Base-by-base conservation (phyloP, 768 basidiomycete genomes). In the Mycena metata region DNA sequence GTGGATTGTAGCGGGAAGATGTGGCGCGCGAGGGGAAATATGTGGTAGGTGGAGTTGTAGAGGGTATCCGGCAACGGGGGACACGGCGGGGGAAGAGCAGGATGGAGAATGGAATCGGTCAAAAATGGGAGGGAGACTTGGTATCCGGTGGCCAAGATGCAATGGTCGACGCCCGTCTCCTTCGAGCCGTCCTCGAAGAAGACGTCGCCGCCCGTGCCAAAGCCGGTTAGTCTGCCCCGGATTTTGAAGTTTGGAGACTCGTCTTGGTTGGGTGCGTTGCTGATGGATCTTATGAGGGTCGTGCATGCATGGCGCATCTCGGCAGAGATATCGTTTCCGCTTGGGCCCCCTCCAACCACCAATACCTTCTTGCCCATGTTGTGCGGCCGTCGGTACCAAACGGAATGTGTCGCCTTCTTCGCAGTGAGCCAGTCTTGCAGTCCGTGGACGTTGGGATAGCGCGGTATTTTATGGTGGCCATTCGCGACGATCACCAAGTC, bases 131-230 rank as follows among this genome's bases (percentile, higher is more conserved):
- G 88, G 15, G 85, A 79, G 49, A 86, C 78, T 58, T 90, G 80
- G 75, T 91, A 96, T 13, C 94, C 94, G 3, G 94, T 96, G 3
- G 92, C 94, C 19, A 95, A 79, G 59, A 94, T 88, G 69, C 88
- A 89, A 69, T 86, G 79, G 69, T 91, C 88, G 63, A 95, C 81
- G 7, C 81, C 82, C 36, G 78, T 70, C 74, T 91, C 90, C 15
- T 76, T 72, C 1, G 86, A 79, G 1, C 88, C 89, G 66, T 91
- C 91, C 66, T 85, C 86, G 70, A 93, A 91, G 36, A 82, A 73
- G 9, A 90, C 88, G 43, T 78, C 77, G 3, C 88, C 88, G 24
- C 78, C 72, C 1, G 71, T 73, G 17, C 77, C 79, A 72, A 88
- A 87, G 43, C 78, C 77, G 12, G 78, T 74, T 11, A 87, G 79